Conservation (phyloP, 768 basidiomycete species). For the Termitomyces sp. region DNA sequence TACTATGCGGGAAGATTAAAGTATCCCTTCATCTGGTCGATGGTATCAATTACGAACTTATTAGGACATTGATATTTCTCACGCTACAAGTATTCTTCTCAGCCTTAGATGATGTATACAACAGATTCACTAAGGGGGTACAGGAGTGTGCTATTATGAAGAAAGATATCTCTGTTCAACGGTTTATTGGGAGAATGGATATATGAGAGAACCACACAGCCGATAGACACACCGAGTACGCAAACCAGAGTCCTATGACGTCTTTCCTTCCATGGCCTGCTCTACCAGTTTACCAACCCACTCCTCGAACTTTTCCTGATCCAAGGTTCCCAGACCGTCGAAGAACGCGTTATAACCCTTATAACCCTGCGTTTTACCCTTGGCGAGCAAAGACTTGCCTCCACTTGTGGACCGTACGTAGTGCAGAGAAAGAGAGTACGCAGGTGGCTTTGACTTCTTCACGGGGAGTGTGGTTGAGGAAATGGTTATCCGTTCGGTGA, state of each 20-base stretch:
- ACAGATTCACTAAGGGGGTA: neutral
- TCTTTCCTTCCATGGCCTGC: conserved; percentile 65
- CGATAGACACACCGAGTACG: neutral
- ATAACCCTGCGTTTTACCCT: conserved; percentile 53
- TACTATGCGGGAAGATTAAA: too few relatives aligned
- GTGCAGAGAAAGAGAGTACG: conserved; percentile 59
- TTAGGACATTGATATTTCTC: neutral
- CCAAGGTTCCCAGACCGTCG: conserved; percentile 74
- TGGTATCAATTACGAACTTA: too few relatives aligned
- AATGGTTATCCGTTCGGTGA: conserved; percentile 84
- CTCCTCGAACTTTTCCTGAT: conserved; percentile 65
- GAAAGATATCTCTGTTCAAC: neutral
- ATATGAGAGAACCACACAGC: neutral
- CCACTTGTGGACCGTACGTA: conserved; percentile 79
- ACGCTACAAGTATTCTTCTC: neutral
- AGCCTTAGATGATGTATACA: neutral
- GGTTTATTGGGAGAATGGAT: neutral
- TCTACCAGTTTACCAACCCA: conserved; percentile 79
- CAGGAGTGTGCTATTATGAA: neutral
- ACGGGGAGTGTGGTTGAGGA: conserved; percentile 62
- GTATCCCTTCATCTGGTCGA: too few relatives aligned
- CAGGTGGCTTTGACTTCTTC: conserved; percentile 47
- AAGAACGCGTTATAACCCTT: conserved; percentile 72
- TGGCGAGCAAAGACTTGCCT: conserved; percentile 80
- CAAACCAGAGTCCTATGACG: conserved; percentile 18